Conservation (phyloP, 208 protist species). For the Acanthamoeba sp. region DNA sequence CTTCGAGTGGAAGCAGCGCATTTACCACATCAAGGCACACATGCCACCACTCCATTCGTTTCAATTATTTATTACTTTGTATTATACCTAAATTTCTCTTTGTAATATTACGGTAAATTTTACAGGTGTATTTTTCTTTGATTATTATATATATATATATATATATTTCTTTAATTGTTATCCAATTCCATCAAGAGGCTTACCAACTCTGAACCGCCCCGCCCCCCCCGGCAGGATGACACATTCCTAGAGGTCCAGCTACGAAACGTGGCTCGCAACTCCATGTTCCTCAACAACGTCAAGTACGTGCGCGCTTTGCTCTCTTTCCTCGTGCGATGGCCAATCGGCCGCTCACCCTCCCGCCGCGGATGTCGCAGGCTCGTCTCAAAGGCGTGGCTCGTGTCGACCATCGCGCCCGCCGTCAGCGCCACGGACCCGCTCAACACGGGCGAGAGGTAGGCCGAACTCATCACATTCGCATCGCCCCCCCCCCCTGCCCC, state of each 20-base stretch:
- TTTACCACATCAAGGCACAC: not conserved
- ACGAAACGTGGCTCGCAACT: not conserved
- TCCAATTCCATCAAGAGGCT: too few relatives aligned
- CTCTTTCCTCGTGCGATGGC: too few relatives aligned
- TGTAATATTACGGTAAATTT: too few relatives aligned
- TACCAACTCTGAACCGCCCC: not conserved
- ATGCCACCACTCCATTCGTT: too few relatives aligned
- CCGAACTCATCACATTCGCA: too few relatives aligned
- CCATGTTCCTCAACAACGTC: slow-evolving; percentile 3
- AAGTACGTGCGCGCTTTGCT: not conserved
- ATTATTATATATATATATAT: too few relatives aligned
- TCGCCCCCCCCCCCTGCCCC: not conserved
- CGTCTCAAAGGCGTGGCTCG: not conserved
- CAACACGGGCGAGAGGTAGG: slow-evolving; percentile 3
- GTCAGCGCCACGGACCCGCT: not conserved
- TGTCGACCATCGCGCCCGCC: not conserved
- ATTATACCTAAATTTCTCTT: too few relatives aligned
- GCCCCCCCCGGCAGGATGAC: not conserved
- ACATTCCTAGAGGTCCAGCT: slow-evolving; percentile 37
- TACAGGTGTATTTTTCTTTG: too few relatives aligned
- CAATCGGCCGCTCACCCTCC: too few relatives aligned
- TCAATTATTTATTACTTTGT: too few relatives aligned
- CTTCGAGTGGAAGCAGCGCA: slow-evolving; percentile 48
- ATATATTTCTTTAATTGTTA: too few relatives aligned
- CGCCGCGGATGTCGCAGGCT: not conserved